A percentile compares a stretch with the other conserved stretches of the same genome.
Evolutionary conservation across 192 early-diverging fungal species (phyloP).

Genomic region (Backusella liffmaniae): DNA sequence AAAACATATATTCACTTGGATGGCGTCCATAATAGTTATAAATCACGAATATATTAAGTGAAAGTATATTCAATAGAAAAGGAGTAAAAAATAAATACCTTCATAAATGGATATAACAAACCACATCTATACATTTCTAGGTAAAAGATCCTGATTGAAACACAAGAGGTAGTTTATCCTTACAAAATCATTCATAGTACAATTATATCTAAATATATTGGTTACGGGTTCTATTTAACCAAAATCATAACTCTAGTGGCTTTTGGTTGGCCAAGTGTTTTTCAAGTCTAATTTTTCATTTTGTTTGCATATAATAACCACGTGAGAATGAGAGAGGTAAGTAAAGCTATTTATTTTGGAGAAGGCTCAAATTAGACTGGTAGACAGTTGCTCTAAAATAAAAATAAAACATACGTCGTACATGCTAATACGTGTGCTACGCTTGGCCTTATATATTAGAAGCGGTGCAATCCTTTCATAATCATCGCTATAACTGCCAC

Average conservation of each 20-base stretch:
- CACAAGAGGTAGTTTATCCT: too few species aligned
- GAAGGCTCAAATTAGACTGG: background rate
- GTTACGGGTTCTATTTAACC: background rate
- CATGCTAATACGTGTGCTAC: background rate
- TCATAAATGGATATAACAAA: too few species aligned
- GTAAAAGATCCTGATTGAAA: too few species aligned
- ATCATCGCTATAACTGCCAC: background rate
- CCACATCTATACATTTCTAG: too few species aligned
- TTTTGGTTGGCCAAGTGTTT: background rate
- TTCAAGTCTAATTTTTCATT: background rate
- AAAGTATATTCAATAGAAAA: too few species aligned
- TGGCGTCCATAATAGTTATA: too few species aligned
- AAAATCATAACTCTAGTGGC: background rate
- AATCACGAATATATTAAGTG: too few species aligned
- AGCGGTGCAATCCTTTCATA: background rate
- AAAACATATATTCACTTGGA: too few species aligned
- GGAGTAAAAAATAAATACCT: too few species aligned
- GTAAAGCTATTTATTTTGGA: background rate
- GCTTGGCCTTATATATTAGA: background rate
- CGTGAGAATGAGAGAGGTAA: background rate
- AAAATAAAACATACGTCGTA: background rate
- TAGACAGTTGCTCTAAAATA: background rate
- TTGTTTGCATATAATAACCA: background rate
- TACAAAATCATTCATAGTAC: too few species aligned
- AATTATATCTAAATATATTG: too few species aligned